Evolutionary conservation across 73 alveolate genomes (phyloP), one percentile per base, ranked within the genome.

Genomic region (Blepharisma stoltei): DNA sequence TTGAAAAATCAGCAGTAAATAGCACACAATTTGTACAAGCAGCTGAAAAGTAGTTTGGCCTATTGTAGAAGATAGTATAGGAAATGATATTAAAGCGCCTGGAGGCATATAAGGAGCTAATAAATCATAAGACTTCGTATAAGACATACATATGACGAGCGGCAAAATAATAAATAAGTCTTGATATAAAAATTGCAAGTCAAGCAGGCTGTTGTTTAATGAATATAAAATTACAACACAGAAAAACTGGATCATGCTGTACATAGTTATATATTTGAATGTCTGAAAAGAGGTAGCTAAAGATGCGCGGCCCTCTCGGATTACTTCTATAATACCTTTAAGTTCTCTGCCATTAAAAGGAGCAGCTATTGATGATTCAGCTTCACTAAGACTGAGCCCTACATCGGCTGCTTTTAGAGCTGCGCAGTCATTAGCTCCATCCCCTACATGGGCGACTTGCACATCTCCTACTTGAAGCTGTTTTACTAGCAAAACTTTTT

Each of bases 351-450:
- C 85, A 20, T 98, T 95, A 86, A 95, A 97, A 1, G 99, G 99
- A 5, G 99, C 99, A 7, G 99, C 99, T 41, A 95, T 92, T 0
- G 99, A 89, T 7, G 98, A 98, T 76, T 94, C 99, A 44, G 98
- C 99, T 25, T 91, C 97, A 23, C 98, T 91, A 6, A 97, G 81
- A 11, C 98, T 90, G 18, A 95, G 79, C 6, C 99, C 99, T 8
- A 90, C 96, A 87, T 97, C 99, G 6, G 99, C 99, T 6, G 94
- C 90, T 78, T 94, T 95, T 53, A 97, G 71, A 1, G 99, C 99
- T 7, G 96, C 98, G 71, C 99, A 96, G 80, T 97, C 99, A 86
- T 97, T 97, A 7, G 99, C 99, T 32, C 99, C 99, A 86, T 97
- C 99, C n/a, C 99, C 99, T 52, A 98, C 92, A 99, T 95, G 95